phyloP scores from a whole-genome alignment of 2,329 filamentous ascomycete species.

The Colletotrichum lupini region DNA sequence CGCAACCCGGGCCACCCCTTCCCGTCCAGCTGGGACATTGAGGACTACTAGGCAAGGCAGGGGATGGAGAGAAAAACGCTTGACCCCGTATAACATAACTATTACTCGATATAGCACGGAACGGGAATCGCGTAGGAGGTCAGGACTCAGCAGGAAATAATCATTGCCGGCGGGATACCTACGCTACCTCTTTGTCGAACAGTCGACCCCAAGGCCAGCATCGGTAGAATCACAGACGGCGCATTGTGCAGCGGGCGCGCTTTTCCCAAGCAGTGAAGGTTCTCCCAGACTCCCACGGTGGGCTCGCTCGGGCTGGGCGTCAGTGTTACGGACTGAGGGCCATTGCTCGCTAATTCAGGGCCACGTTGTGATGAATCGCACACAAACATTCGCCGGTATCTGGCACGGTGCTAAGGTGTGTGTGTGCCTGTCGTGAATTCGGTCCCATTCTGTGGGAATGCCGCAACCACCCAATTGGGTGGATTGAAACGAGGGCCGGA shows the following conservation, averaged over 20 bases:
- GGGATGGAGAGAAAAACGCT: neutral
- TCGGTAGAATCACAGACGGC: neutral
- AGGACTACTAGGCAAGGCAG: neutral
- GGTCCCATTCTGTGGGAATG: too few relatives aligned
- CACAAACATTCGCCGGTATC: neutral
- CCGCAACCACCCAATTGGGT: too few relatives aligned
- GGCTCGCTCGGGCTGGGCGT: neutral
- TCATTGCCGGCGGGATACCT: neutral
- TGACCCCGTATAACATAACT: too few relatives aligned
- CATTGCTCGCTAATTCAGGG: neutral
- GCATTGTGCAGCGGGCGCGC: conserved; percentile 4
- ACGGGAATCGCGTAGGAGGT: too few relatives aligned
- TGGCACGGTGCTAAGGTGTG: neutral
- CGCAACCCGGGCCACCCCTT: conserved; percentile 9
- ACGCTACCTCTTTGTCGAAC: neutral
- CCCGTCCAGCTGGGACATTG: conserved; percentile 1
- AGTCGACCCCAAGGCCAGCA: neutral
- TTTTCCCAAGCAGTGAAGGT: conserved; percentile 1
- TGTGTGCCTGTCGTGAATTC: neutral
- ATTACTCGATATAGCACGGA: too few relatives aligned
- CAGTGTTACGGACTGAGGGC: neutral
- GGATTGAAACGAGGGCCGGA: too few relatives aligned
- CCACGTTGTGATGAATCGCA: neutral
- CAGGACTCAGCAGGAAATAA: neutral
- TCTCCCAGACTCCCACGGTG: conserved; percentile 37